These are phyloP conservation scores for Pezicula carpinea DNA, from an alignment of 2,329 filamentous ascomycete genomes.

Conservation along the genomic window DNA sequence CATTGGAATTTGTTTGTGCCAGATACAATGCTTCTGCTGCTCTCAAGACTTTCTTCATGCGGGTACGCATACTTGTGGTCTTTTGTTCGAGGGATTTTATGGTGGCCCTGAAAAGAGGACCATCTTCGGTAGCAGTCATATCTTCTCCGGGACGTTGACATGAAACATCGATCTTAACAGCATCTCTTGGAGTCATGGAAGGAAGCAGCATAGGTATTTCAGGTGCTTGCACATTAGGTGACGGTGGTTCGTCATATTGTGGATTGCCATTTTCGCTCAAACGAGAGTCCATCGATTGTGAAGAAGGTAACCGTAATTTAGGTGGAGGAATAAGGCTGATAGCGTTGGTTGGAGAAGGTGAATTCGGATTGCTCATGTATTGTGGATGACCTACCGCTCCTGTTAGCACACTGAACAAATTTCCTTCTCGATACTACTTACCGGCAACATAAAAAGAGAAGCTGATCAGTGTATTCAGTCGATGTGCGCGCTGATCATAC, in stretches of 20 bases:
- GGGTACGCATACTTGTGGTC: conserved; percentile 85
- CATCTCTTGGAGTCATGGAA: conserved; percentile 17
- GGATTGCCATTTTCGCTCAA: conserved; percentile 63
- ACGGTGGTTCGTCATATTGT: conserved; percentile 52
- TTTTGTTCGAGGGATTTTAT: conserved; percentile 97
- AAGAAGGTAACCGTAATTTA: conserved; percentile 77
- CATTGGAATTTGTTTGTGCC: conserved; percentile 79
- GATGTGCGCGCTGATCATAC: conserved; percentile 90
- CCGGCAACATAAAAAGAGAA: conserved; percentile 96
- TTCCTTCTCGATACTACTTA: conserved; percentile 33
- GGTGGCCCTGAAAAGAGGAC: conserved; percentile 90
- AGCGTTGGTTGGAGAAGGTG: conserved; percentile 56
- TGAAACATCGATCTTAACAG: conserved; percentile 80
- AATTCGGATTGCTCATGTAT: conserved; percentile 53
- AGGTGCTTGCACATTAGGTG: conserved; percentile 39
- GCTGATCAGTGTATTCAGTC: conserved; percentile 79
- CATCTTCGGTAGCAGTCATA: conserved; percentile 80
- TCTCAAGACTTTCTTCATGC: conserved; percentile 95
- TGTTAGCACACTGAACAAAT: conserved; percentile 25
- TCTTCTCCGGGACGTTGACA: conserved; percentile 84
- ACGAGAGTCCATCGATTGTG: conserved; percentile 80
- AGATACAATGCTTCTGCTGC: conserved; percentile 84
- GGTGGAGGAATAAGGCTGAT: conserved; percentile 69
- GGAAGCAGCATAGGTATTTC: conserved; percentile 28
- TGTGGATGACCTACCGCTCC: conserved; percentile 17